A percentile compares a stretch with the other conserved stretches of the same genome.
Conservation (phyloP, 306 rosid genomes). For the Cucurbita argyrosperma region DNA sequence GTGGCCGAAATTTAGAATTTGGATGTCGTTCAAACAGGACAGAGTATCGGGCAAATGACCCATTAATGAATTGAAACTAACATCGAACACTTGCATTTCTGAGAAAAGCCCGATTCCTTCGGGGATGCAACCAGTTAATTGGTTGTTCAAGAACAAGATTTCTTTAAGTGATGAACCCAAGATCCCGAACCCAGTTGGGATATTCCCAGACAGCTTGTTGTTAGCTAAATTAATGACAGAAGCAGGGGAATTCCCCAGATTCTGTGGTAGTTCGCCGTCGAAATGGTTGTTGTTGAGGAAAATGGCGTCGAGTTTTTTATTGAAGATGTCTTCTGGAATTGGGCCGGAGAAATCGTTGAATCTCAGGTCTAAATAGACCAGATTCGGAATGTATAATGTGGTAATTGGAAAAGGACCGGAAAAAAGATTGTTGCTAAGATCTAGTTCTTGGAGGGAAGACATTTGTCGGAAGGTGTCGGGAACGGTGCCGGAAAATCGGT, state of each 20-base stretch:
- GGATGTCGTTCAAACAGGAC: conserved; percentile 65
- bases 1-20: conserved; percentile 70
- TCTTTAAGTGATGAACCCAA: conserved; percentile 52
- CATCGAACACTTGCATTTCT: conserved; percentile 79
- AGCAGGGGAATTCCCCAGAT: conserved; percentile 72
- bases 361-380: conserved; percentile 77
- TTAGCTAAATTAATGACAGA: conserved; percentile 84
- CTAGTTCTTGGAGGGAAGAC: conserved; percentile 52
- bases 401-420: conserved; percentile 66
- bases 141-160: conserved; percentile 76
- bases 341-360: conserved; percentile 62
- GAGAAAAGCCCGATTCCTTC: conserved; percentile 81
- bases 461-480: conserved; percentile 63
- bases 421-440: conserved; percentile 71
- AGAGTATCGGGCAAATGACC: conserved; percentile 87
- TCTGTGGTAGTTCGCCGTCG: conserved; percentile 66
- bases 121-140: conserved; percentile 77
- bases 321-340: conserved; percentile 68
- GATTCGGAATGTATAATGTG: conserved; percentile 47
- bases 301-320: conserved; percentile 66
- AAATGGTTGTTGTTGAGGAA: conserved; percentile 78
- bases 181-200: conserved; percentile 65
- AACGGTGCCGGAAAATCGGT: conserved; percentile 52
- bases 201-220: conserved; percentile 52
- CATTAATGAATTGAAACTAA: conserved; percentile 64